phyloP scores from a whole-genome alignment of 768 basidiomycete species.

The Boletus subcaerulescens region DNA sequence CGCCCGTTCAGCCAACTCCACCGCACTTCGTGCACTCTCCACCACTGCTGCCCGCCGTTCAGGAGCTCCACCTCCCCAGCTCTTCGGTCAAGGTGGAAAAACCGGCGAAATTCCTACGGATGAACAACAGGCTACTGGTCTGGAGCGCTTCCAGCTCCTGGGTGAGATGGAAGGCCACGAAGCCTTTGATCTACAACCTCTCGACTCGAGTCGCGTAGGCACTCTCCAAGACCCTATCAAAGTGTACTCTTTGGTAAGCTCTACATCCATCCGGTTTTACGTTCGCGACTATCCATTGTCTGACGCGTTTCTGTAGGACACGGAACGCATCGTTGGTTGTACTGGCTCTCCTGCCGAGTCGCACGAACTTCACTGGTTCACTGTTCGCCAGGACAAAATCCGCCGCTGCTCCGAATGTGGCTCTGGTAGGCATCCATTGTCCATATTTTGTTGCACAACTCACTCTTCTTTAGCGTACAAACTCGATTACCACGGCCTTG shows the following conservation, averaged over 20 bases:
- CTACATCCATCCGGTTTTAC: not conserved
- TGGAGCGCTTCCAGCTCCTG: slow-evolving; percentile 91
- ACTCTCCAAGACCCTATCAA: slow-evolving; percentile 84
- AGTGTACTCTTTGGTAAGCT: slow-evolving; percentile 80
- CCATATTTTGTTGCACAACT: not conserved
- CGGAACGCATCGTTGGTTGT: slow-evolving; percentile 87
- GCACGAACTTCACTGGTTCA: slow-evolving; percentile 90
- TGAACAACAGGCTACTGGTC: slow-evolving; percentile 89
- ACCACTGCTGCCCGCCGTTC: slow-evolving; percentile 54
- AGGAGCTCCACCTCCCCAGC: slow-evolving; percentile 57
- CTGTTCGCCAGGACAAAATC: slow-evolving; percentile 57
- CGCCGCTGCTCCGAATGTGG: slow-evolving; percentile 92
- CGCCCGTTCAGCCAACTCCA: slow-evolving; percentile 20
- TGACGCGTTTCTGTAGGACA: slow-evolving; percentile 48
- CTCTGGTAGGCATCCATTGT: slow-evolving; percentile 57
- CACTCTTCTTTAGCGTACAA: slow-evolving; percentile 53
- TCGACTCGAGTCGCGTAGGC: slow-evolving; percentile 82
- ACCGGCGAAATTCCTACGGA: slow-evolving; percentile 77
- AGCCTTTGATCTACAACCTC: slow-evolving; percentile 84
- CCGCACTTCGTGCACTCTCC: slow-evolving; percentile 55
- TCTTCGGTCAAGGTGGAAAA: slow-evolving; percentile 72
- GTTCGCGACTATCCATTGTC: not conserved
- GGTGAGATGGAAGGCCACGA: slow-evolving; percentile 86
- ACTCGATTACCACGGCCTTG: slow-evolving; percentile 67
- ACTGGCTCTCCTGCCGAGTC: slow-evolving; percentile 94